Evolutionary conservation across 2,329 filamentous ascomycete species (phyloP).

Genomic region (Malbranchea zuffiana): DNA sequence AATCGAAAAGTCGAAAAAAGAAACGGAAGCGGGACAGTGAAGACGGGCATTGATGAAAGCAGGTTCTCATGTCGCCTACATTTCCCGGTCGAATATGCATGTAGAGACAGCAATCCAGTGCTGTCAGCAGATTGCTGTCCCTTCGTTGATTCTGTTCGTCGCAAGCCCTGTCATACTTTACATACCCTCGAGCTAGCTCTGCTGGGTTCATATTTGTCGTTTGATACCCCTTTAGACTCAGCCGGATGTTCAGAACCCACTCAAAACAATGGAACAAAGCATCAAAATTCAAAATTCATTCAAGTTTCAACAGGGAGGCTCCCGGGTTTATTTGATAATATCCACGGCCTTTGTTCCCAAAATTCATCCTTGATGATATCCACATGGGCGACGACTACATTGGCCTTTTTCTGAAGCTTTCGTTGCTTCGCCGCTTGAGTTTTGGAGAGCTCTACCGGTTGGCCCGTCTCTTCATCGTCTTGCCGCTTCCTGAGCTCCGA

Average conservation of each 20-base stretch:
- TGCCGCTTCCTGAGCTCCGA: conserved; percentile 12
- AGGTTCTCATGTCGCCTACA: too few relatives aligned
- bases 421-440: conserved; percentile 73
- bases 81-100: too few relatives aligned
- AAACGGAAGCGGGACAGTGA: conserved; percentile 30
- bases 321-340: conserved; percentile 63
- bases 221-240: too few relatives aligned
- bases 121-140: too few relatives aligned
- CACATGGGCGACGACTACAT: conserved; percentile 69
- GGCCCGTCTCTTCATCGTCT: conserved; percentile 11
- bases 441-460: conserved; percentile 52
- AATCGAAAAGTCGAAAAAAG: conserved; percentile 39
- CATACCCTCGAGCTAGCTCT: too few relatives aligned
- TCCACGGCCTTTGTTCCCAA: conserved; percentile 79
- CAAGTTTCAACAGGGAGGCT: conserved; percentile 42
- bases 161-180: too few relatives aligned
- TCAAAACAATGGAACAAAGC: too few relatives aligned
- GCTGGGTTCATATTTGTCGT: too few relatives aligned
- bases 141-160: too few relatives aligned
- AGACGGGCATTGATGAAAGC: neutral
- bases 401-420: conserved; percentile 70
- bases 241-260: too few relatives aligned
- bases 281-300: too few relatives aligned
- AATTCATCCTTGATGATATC: conserved; percentile 96
- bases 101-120: too few relatives aligned